Evolutionary conservation across 805 yeast genomes (phyloP).

Genomic region (Nakazawaea wickerhamii): DNA sequence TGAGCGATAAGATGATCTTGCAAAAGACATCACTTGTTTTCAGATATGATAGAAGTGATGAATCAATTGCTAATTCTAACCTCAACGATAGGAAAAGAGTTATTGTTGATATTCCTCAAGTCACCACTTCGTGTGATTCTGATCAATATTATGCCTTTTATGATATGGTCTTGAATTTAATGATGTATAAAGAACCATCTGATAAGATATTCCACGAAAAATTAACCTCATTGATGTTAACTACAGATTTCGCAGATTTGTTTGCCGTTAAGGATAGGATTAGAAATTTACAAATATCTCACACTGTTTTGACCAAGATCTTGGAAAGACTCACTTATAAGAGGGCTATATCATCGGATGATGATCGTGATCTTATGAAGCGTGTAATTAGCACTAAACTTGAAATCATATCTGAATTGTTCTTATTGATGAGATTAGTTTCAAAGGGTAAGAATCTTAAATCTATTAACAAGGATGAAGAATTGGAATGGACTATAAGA

Average conservation of each 20-base stretch:
- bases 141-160: conserved; percentile 65
- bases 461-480: conserved; percentile 24
- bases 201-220: conserved; percentile 50
- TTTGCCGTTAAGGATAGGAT: conserved; percentile 43
- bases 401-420: conserved; percentile 35
- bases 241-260: conserved; percentile 65
- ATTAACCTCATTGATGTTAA: conserved; percentile 59
- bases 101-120: conserved; percentile 62
- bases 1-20: conserved; percentile 48
- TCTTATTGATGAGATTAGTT: conserved; percentile 37
- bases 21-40: conserved; percentile 59
- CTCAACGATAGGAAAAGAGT: conserved; percentile 36
- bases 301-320: conserved; percentile 35
- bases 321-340: conserved; percentile 44
- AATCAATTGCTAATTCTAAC: conserved; percentile 24
- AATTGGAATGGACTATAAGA: conserved; percentile 53
- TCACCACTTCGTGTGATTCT: conserved; percentile 66
- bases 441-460: conserved; percentile 18
- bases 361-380: conserved; percentile 34
- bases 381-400: conserved; percentile 31
- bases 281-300: conserved; percentile 41
- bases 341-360: conserved; percentile 43
- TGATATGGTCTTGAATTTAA: conserved; percentile 53
- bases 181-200: conserved; percentile 72
- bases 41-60: conserved; percentile 49